Conservation (phyloP, 345 rosid species). For the Tarenaya hassleriana region DNA sequence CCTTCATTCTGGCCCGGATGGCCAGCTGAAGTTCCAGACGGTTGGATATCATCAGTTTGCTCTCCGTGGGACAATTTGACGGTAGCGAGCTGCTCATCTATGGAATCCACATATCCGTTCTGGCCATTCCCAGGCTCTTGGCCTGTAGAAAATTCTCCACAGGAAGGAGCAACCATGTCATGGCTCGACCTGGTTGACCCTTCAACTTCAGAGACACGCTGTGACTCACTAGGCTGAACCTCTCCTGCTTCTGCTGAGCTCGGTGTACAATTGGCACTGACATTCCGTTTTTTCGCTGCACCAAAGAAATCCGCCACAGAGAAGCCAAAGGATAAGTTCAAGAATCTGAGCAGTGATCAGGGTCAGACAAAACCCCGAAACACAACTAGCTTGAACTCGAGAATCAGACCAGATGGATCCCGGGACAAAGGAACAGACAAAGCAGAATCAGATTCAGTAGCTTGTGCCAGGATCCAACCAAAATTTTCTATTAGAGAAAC, state of each 20-base stretch:
- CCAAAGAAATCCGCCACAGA: no score
- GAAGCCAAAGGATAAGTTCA: constrained; percentile 19
- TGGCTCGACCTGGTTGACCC: constrained; percentile 28
- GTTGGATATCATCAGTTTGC: constrained; percentile 21
- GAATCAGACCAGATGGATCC: background rate
- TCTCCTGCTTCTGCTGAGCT: constrained; percentile 27
- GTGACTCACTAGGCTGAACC: constrained; percentile 18
- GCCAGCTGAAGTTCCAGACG: constrained; percentile 19
- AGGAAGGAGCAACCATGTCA: constrained; percentile 23
- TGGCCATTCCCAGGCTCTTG: constrained; percentile 18
- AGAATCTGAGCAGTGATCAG: no score
- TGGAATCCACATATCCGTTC: constrained; percentile 18
- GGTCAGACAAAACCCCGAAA: constrained; percentile 5
- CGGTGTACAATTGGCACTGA: constrained; percentile 27
- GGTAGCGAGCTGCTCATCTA: constrained; percentile 21
- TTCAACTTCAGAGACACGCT: constrained; percentile 26
- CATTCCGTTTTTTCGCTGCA: constrained; percentile 49
- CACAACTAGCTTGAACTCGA: background rate
- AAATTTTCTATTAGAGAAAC: background rate
- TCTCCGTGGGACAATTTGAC: constrained; percentile 21
- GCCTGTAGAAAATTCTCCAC: constrained; percentile 24
- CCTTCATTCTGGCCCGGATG: constrained; percentile 20
- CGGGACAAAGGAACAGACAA: background rate
- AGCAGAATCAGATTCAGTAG: constrained; percentile 9
- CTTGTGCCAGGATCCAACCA: background rate